These are phyloP conservation scores for Penicillium egyptiacum DNA, from an alignment of 495 filamentous ascomycete genomes.

Conservation along the genomic window DNA sequence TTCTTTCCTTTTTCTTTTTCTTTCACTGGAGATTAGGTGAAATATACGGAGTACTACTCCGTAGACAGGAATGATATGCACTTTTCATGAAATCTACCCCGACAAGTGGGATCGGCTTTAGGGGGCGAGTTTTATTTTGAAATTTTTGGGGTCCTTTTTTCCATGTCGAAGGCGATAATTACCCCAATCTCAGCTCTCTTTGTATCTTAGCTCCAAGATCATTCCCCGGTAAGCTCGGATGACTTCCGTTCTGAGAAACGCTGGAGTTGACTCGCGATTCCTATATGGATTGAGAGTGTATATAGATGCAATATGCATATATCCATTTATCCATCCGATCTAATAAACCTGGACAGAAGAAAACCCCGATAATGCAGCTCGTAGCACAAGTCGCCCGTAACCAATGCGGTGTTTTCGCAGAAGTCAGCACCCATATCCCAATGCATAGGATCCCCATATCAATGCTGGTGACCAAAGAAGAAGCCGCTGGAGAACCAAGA, in stretches of 20 bases:
- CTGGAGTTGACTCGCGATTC: not conserved
- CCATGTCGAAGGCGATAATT: not conserved
- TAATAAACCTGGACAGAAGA: not conserved
- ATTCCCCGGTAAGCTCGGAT: not conserved
- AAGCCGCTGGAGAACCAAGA: constrained; percentile 13
- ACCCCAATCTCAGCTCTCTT: not conserved
- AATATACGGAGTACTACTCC: not conserved
- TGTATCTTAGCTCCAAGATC: not conserved
- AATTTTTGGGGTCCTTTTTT: not conserved
- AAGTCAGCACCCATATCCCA: not conserved
- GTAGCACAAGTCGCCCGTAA: constrained; percentile 1
- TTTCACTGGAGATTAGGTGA: not conserved
- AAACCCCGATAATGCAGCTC: not conserved
- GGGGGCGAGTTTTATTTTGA: not conserved
- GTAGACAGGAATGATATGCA: not conserved
- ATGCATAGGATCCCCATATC: constrained; percentile 3
- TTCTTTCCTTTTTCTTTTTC: not conserved
- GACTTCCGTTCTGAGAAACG: not conserved
- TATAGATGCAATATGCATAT: constrained; percentile 9
- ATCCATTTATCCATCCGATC: constrained; percentile 14
- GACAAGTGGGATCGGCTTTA: not conserved
- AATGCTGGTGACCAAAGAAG: constrained; percentile 17
- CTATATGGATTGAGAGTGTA: not conserved
- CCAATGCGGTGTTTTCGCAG: not conserved
- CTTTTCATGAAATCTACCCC: not conserved